Evolutionary conservation across 768 basidiomycete genomes (phyloP).

Genomic region (Boletellus ananas): DNA sequence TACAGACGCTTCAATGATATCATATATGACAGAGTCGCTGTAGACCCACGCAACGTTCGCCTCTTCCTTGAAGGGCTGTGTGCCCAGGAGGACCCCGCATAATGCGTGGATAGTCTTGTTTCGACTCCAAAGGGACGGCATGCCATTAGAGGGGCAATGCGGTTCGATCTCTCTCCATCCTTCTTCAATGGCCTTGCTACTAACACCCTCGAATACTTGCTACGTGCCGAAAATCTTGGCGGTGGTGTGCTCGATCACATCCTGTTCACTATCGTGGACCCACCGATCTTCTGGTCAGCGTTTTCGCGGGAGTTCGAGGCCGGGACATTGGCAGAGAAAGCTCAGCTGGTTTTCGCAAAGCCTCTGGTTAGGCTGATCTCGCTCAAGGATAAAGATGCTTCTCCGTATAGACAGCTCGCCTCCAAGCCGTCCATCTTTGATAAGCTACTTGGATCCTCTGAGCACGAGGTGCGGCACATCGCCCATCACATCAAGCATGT

Average conservation of each 20-base stretch:
- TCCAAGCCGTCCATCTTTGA: constrained; percentile 29
- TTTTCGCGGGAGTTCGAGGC: constrained; percentile 35
- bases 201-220: constrained; percentile 37
- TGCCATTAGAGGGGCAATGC: constrained; percentile 42
- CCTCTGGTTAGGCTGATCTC: constrained; percentile 45
- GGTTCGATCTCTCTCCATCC: constrained; percentile 33
- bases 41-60: constrained; percentile 21
- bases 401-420: constrained; percentile 39
- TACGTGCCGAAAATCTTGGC: constrained; percentile 36
- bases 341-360: constrained; percentile 44
- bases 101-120: constrained; percentile 38
- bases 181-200: constrained; percentile 46
- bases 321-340: constrained; percentile 30
- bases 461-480: constrained; percentile 27
- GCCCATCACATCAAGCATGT: constrained; percentile 43
- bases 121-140: constrained; percentile 34
- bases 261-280: constrained; percentile 44
- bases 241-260: constrained; percentile 44
- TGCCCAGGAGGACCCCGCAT: constrained; percentile 36
- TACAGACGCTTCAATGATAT: constrained; percentile 35
- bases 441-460: constrained; percentile 22
- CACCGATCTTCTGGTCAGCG: constrained; percentile 48
- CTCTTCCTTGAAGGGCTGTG: constrained; percentile 48
- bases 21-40: constrained; percentile 26
- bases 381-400: constrained; percentile 33